phyloP scores from a whole-genome alignment of 2,329 filamentous ascomycete species.

The Aureobasidium subglaciale region DNA sequence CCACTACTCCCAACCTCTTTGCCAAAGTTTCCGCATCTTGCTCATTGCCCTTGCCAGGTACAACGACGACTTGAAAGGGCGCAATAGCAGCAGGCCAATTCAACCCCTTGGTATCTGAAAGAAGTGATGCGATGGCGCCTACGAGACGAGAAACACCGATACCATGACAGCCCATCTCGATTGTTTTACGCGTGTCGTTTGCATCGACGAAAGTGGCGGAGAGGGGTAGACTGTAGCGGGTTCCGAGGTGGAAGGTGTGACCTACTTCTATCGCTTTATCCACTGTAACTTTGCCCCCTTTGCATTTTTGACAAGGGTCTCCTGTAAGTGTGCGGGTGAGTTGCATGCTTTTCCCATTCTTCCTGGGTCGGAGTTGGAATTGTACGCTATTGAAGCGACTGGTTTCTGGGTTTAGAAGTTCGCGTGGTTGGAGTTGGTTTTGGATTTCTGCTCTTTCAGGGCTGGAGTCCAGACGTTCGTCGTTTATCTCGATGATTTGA shows the following conservation, averaged over 20 bases:
- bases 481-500: constrained; percentile 18
- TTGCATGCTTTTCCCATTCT: constrained; percentile 40
- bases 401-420: neutral
- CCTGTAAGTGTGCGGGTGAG: constrained; percentile 59
- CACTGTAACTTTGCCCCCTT: constrained; percentile 53
- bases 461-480: constrained; percentile 17
- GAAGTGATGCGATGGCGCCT: constrained; percentile 71
- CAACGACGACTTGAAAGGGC: constrained; percentile 69
- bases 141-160: constrained; percentile 90
- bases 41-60: constrained; percentile 38
- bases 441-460: neutral
- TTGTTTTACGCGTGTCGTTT: constrained; percentile 41
- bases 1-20: neutral
- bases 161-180: constrained; percentile 96
- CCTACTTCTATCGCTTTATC: constrained; percentile 80
- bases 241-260: constrained; percentile 91
- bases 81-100: constrained; percentile 86
- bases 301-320: constrained; percentile 67
- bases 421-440: neutral
- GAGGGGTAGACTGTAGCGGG: constrained; percentile 74
- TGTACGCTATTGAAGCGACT: neutral
- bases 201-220: constrained; percentile 50
- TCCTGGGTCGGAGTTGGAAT: neutral
- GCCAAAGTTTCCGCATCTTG: constrained; percentile 12
- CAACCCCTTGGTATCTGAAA: constrained; percentile 65